phyloP scores from a whole-genome alignment of 345 rosid genomes.

The Gossypium australe region DNA sequence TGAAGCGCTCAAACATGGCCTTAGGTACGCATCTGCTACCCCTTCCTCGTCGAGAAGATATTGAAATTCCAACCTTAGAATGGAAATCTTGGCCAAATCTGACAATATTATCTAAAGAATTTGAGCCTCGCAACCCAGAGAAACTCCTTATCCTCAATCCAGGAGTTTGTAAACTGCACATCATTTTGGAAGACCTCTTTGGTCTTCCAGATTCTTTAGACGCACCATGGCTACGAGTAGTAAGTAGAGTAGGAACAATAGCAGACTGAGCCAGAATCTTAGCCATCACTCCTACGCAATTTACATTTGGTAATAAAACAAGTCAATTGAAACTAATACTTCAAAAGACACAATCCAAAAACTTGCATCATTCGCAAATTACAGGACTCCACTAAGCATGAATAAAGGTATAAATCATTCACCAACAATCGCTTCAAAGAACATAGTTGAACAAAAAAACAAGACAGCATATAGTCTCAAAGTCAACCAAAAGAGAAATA shows the following conservation, averaged over 20 bases:
- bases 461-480: not conserved
- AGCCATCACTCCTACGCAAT: conserved; percentile 42
- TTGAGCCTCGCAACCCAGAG: conserved; percentile 55
- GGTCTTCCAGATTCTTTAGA: conserved; percentile 44
- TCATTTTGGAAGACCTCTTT: conserved; percentile 41
- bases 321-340: not conserved
- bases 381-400: not conserved
- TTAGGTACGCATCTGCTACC: conserved; percentile 43
- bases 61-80: conserved; percentile 32
- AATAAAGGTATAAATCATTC: not conserved
- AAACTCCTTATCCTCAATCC: conserved; percentile 42
- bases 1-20: conserved; percentile 95
- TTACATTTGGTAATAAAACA: conserved; percentile 35
- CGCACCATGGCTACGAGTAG: conserved; percentile 32
- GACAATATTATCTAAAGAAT: conserved; percentile 37
- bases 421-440: not conserved
- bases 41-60: conserved; percentile 39
- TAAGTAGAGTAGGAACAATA: conserved; percentile 34
- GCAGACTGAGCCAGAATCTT: conserved; percentile 55
- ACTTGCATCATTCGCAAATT: not conserved
- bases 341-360: not conserved
- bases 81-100: conserved; percentile 39
- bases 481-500: not conserved
- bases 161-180: conserved; percentile 29
- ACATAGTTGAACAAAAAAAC: not conserved